These are phyloP conservation scores for Westerdykella aurantiaca DNA, from an alignment of 2,329 filamentous ascomycete genomes.

Conservation along the genomic window DNA sequence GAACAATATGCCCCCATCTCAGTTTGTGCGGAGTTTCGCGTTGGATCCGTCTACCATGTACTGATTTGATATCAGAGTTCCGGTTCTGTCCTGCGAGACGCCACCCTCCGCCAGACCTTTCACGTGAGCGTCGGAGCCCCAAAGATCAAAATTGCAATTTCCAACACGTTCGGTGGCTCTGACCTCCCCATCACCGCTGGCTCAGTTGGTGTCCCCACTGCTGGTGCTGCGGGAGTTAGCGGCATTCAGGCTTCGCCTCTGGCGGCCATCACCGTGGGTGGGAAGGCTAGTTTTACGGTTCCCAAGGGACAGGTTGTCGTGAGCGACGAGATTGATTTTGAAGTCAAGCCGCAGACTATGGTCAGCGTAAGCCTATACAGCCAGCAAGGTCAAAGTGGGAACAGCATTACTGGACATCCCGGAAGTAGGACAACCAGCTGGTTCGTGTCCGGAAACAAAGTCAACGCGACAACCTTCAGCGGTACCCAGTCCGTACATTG, in stretches of 20 bases:
- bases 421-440: slow-evolving; percentile 59
- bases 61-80: neutral
- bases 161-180: slow-evolving; percentile 57
- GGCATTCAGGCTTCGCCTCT: slow-evolving; percentile 48
- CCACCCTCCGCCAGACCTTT: slow-evolving; percentile 60
- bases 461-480: slow-evolving; percentile 44
- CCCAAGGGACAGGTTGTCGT: slow-evolving; percentile 52
- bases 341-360: slow-evolving; percentile 41
- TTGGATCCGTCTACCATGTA: neutral
- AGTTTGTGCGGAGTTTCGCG: slow-evolving; percentile 37
- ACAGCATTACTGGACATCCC: slow-evolving; percentile 56
- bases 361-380: slow-evolving; percentile 55
- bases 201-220: slow-evolving; percentile 49
- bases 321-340: slow-evolving; percentile 55
- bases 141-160: slow-evolving; percentile 55
- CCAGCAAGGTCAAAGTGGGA: slow-evolving; percentile 49
- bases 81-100: slow-evolving; percentile 50
- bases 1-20: slow-evolving; percentile 53
- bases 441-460: slow-evolving; percentile 52
- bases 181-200: slow-evolving; percentile 54
- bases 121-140: slow-evolving; percentile 51
- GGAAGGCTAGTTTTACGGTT: slow-evolving; percentile 45
- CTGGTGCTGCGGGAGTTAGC: slow-evolving; percentile 48
- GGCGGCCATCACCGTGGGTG: slow-evolving; percentile 52
- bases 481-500: slow-evolving; percentile 39